Evolutionary conservation across 1,284 basidiomycete species (phyloP).

Genomic region (Malassezia nana): DNA sequence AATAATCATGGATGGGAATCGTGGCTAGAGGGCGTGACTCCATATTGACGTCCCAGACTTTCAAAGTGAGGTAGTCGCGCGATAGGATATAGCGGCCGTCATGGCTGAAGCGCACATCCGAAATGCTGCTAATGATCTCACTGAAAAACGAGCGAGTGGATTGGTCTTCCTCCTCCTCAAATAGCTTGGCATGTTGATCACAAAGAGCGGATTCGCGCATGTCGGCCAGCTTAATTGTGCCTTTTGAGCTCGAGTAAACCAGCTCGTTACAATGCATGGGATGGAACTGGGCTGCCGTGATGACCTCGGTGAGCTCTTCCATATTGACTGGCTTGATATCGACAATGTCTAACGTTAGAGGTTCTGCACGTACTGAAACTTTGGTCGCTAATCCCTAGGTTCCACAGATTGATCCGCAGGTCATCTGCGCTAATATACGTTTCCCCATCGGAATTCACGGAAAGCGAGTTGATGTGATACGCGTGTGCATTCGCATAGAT

Average conservation of each 20-base stretch:
- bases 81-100: conserved; percentile 95
- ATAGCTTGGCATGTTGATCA: conserved; percentile 77
- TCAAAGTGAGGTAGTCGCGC: conserved; percentile 90
- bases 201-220: conserved; percentile 98
- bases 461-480: conserved; percentile 99
- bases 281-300: conserved; percentile 98
- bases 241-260: conserved; percentile 99
- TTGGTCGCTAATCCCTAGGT: conserved; percentile 93
- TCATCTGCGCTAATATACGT: conserved; percentile 98
- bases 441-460: conserved; percentile 97
- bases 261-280: conserved; percentile 95
- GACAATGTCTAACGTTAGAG: conserved; percentile 69
- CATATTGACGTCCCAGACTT: conserved; percentile 99
- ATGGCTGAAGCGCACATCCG: conserved; percentile 96
- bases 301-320: conserved; percentile 99
- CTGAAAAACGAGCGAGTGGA: conserved; percentile 97
- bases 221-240: conserved; percentile 99
- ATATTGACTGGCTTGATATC: conserved; percentile 99
- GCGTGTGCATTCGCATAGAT: conserved; percentile 99
- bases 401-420: conserved; percentile 94
- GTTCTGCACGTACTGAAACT: conserved; percentile 74
- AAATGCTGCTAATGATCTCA: conserved; percentile 99
- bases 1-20: conserved; percentile 96
- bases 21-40: conserved; percentile 92
- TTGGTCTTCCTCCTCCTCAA: conserved; percentile 84